Evolutionary conservation across 768 basidiomycete genomes (phyloP), one percentile per base, ranked within the genome.

Genomic region (Podaxis sp.): DNA sequence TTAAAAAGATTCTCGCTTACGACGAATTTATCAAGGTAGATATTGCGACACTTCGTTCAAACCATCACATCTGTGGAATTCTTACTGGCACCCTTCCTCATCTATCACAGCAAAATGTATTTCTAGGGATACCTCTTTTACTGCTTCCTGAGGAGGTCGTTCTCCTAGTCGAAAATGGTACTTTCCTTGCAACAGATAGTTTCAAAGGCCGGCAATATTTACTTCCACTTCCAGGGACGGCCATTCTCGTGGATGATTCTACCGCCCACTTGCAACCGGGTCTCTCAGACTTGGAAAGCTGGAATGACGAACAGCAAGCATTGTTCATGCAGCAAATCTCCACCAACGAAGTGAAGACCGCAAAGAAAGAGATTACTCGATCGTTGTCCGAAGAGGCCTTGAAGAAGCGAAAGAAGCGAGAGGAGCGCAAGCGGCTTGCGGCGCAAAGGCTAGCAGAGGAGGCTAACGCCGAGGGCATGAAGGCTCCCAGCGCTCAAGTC

Each of bases 91-190:
- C 97, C 0, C 83, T 99, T 13, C 95, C 97, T 1, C 93, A 95
- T 69, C 80, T 98, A 1, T 88, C 94, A 1, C 95, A 98, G 67
- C 97, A 99, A 74, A 99, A 99, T 76, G 85, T 90, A 2, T 99
- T 99, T 70, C 79, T 99, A 36, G 97, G 97, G 5, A 75, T 94
- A n/a, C 97, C 97, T 1, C 77, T 97, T 5, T 76, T 91, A 6
- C 77, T 98, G 1, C 84, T 92, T 74, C 92, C 93, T 0, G 97
- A 99, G 72, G 97, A 98, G 70, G 93, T 88, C 7, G 92, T 91
- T 10, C 79, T 95, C 35, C 85, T 98, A 5, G 84, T 98, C 13
- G 82, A 89, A 65, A 90, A 90, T 62, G 85, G 97, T 93, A 61
- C 55, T 80, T 65, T 44, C 42, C 50, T 35, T 44, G 11, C 25